Conservation (phyloP, 768 basidiomycete genomes). For the Rhizopogon roseolus region DNA sequence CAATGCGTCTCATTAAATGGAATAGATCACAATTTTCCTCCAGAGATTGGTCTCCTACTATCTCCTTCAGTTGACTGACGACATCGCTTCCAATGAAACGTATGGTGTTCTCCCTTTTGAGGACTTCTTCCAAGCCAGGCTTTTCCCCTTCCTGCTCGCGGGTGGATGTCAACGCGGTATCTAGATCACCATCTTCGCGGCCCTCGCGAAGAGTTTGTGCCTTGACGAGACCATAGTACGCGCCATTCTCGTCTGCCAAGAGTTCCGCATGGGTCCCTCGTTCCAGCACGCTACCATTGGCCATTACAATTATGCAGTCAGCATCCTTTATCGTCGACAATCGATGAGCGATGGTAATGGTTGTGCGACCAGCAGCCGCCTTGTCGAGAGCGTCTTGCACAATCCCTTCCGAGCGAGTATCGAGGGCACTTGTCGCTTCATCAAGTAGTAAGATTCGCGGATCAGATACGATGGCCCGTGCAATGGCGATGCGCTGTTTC, state of each 20-base stretch:
- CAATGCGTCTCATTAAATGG: slow-evolving; percentile 35
- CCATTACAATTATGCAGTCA: slow-evolving; percentile 39
- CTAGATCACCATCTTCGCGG: slow-evolving; percentile 12
- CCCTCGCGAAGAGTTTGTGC: slow-evolving; percentile 37
- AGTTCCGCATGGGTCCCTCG: slow-evolving; percentile 38
- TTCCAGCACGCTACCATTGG: slow-evolving; percentile 38
- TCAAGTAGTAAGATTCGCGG: slow-evolving; percentile 46
- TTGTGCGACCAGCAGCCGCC: slow-evolving; percentile 35
- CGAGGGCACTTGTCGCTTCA: slow-evolving; percentile 45
- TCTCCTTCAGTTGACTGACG: neutral
- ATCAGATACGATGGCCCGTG: slow-evolving; percentile 44
- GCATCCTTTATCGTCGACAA: slow-evolving; percentile 44
- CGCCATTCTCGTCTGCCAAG: slow-evolving; percentile 29
- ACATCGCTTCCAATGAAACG: slow-evolving; percentile 10
- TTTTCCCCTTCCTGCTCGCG: slow-evolving; percentile 14
- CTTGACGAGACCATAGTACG: slow-evolving; percentile 37
- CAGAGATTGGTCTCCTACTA: neutral
- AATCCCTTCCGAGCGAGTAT: slow-evolving; percentile 46
- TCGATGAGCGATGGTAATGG: slow-evolving; percentile 28
- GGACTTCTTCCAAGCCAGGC: slow-evolving; percentile 24
- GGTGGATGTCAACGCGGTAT: slow-evolving; percentile 4
- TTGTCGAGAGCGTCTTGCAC: slow-evolving; percentile 53
- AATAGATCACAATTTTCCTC: slow-evolving; percentile 19
- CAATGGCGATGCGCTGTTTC: slow-evolving; percentile 51
- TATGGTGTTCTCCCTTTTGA: slow-evolving; percentile 20